Percentiles rank a stretch among this genome's conserved stretches.
Evolutionary conservation across 176 grass and related monocot species (phyloP).

Genomic region (Hordeum marinum): DNA sequence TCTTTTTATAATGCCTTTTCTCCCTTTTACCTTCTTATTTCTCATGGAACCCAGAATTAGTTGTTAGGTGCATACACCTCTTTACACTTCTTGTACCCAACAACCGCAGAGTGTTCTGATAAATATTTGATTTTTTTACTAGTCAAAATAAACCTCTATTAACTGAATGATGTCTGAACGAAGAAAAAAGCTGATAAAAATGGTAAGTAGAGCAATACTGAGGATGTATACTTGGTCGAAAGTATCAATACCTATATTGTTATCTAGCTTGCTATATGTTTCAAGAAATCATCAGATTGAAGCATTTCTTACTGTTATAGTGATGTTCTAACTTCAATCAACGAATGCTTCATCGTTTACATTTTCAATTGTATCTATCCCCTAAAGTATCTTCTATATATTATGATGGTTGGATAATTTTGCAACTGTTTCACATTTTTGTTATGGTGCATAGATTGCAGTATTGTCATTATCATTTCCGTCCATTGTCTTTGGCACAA

Average conservation of each 20-base stretch:
- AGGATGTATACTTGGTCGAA: neutral
- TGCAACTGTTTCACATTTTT: neutral
- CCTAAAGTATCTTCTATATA: neutral
- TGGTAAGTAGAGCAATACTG: neutral
- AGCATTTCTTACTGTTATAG: neutral
- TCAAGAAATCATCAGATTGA: neutral
- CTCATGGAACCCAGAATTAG: neutral
- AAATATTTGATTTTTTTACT: neutral
- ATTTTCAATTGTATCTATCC: neutral
- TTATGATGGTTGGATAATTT: neutral
- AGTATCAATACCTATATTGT: neutral
- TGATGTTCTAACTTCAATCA: neutral
- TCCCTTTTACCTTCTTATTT: neutral
- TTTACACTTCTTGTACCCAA: neutral
- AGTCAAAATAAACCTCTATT: neutral
- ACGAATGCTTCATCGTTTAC: neutral
- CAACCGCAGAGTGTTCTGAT: neutral
- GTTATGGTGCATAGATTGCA: neutral
- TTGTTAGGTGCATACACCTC: neutral
- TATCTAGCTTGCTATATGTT: neutral
- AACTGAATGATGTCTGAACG: neutral
- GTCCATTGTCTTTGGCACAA: neutral
- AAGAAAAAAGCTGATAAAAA: neutral
- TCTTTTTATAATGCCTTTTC: neutral
- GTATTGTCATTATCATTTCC: neutral